Evolutionary conservation across 108 stramenopile genomes (phyloP).

Genomic region (Bacterosira constricta): DNA sequence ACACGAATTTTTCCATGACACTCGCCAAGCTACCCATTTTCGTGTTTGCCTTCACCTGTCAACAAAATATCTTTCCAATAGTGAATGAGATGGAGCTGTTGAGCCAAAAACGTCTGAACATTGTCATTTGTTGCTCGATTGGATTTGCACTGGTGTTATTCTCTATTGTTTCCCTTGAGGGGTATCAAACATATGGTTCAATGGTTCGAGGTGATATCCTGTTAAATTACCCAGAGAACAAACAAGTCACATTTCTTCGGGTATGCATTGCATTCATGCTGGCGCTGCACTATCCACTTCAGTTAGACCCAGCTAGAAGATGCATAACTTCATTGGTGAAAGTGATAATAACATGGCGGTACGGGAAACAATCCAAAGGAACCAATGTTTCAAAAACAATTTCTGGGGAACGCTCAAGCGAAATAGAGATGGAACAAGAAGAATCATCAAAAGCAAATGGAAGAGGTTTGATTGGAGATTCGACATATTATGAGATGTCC

Average conservation of each 20-base stretch:
- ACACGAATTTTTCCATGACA: slow-evolving; percentile 36
- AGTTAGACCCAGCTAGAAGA: slow-evolving; percentile 55
- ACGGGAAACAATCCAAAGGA: neutral
- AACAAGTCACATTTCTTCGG: slow-evolving; percentile 55
- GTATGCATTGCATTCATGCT: slow-evolving; percentile 69
- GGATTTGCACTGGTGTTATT: slow-evolving; percentile 53
- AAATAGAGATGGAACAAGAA: neutral
- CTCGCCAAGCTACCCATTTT: slow-evolving; percentile 64
- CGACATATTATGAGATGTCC: slow-evolving; percentile 6
- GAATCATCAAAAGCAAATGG: neutral
- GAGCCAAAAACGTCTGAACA: slow-evolving; percentile 51
- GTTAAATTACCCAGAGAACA: slow-evolving; percentile 61
- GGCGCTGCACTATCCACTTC: slow-evolving; percentile 65
- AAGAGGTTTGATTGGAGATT: neutral
- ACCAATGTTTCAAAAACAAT: neutral
- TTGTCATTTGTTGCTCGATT: slow-evolving; percentile 54
- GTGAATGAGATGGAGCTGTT: slow-evolving; percentile 63
- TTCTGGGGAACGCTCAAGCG: neutral
- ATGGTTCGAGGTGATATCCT: slow-evolving; percentile 66
- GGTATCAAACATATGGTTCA: slow-evolving; percentile 70
- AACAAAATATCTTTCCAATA: slow-evolving; percentile 79
- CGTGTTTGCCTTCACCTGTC: slow-evolving; percentile 78
- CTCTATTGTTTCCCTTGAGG: slow-evolving; percentile 56
- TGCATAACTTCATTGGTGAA: slow-evolving; percentile 52
- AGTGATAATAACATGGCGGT: slow-evolving; percentile 24